Base-by-base conservation (phyloP, 768 basidiomycete genomes). In the Termitomyces sp. region DNA sequence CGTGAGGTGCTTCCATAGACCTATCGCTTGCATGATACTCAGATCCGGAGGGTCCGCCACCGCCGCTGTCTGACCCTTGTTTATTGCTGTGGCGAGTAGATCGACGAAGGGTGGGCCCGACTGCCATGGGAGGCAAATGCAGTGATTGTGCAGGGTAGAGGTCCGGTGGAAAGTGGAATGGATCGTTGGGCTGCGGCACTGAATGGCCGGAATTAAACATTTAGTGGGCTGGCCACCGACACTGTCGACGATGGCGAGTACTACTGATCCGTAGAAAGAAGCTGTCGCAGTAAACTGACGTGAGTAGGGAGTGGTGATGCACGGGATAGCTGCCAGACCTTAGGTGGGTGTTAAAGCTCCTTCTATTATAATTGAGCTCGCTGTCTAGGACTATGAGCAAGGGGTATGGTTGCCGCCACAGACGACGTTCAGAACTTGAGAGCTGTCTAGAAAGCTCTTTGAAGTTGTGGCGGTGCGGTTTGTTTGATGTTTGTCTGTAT, bases 11-110 rank as follows among this genome's bases (percentile, higher is more conserved):
- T 43, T 73, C 69, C 53, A 73, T 68, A 3, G 76, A 77, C 60
- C 74, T 75, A 49, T 79, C 79, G 54, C 78, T 78, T 55, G 71
- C 75, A 55, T 76, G 72, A 63, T 81, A 82, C 63, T 79, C 78
- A 3, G 79, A 80, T 19, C 77, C 79, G 47, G 78, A 79, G 19
- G 72, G 68, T 0, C 68, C 72, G 0, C 54, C 58, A 40, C 70
- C 66, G 2, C 55, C 55, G 41, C 71, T 67, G 23, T 66, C 67
- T 14, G 73, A 72, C n/a, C 67, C 67, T 12, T 37, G 35, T 6
- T 39, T 51, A 39, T 63, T 67, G 30, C 69, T 66, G 39, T 64
- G 59, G 42, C 73, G 71, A 32, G 63, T 66, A 0, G 73, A 74
- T 25, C 73, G 71, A 42, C 78, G 73, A 45, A 71, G 68, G 27